Percentiles rank a stretch among this genome's conserved stretches.
Conservation (phyloP, 768 basidiomycete genomes). For the Pisolithus tinctorius region DNA sequence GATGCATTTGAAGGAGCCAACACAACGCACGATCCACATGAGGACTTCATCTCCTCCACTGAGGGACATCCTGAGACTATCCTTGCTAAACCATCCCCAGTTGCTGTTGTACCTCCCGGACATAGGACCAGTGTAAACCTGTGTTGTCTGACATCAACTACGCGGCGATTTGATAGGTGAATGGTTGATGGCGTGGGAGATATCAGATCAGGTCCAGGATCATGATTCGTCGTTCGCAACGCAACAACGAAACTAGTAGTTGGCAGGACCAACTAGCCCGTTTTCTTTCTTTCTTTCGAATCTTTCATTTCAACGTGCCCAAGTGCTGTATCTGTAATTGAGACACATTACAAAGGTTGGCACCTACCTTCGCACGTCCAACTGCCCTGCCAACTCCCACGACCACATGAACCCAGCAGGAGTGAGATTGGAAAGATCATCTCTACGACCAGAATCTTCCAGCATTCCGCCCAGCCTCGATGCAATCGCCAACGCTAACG, state of each 20-base stretch:
- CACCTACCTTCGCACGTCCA: neutral
- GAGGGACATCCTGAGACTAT: neutral
- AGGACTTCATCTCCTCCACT: neutral
- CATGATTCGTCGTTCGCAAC: neutral
- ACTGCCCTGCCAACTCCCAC: neutral
- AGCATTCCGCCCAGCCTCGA: conserved; percentile 62
- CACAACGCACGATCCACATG: neutral
- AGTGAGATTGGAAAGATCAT: conserved; percentile 9
- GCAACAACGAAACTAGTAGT: neutral
- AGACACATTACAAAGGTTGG: neutral
- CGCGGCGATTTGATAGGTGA: no score
- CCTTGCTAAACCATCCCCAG: no score
- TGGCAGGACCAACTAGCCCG: neutral
- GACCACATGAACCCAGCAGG: neutral
- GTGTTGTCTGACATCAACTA: no score
- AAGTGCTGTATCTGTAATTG: neutral
- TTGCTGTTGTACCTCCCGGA: no score
- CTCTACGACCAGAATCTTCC: conserved; percentile 35
- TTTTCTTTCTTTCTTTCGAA: neutral
- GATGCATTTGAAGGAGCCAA: neutral
- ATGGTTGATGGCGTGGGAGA: no score
- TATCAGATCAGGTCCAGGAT: neutral
- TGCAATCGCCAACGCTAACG: conserved; percentile 82
- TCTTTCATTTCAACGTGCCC: neutral
- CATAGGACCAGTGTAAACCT: no score